phyloP scores from a whole-genome alignment of 345 rosid species.

The Arabidopsis suecica region DNA sequence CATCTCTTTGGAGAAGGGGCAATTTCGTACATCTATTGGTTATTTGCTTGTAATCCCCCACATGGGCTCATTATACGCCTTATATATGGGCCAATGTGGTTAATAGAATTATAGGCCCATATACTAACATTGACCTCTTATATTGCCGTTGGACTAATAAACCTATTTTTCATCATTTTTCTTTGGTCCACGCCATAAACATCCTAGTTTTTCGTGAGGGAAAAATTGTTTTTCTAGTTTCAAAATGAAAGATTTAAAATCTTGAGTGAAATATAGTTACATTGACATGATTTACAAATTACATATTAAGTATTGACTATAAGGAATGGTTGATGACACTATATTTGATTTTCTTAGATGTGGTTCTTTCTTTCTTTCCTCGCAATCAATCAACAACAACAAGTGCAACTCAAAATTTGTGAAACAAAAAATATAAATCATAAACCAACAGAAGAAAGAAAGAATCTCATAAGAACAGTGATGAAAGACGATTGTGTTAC shows the following conservation, averaged over 20 bases:
- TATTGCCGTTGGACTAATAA: background rate
- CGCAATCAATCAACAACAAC: no score
- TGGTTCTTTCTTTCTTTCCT: no score
- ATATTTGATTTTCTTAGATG: no score
- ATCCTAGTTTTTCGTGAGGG: background rate
- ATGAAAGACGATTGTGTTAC: background rate
- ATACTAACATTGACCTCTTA: background rate
- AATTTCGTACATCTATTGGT: background rate
- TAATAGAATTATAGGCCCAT: background rate
- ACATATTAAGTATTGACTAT: no score
- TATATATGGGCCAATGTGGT: slow-evolving; percentile 1
- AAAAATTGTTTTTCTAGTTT: background rate
- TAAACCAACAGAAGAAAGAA: no score
- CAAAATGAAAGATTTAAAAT: background rate
- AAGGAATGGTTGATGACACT: no score
- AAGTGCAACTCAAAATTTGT: no score
- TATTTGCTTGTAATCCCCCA: background rate
- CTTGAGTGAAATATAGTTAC: background rate
- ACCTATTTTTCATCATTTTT: background rate
- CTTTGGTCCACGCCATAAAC: background rate
- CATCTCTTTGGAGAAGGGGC: background rate
- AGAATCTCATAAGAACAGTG: background rate
- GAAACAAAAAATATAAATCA: no score
- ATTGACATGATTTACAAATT: background rate
- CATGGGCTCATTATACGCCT: background rate